A percentile compares a stretch with the other conserved stretches of the same genome.
Conservation (phyloP, 169 alveolate genomes). For the Neospora caninum region DNA sequence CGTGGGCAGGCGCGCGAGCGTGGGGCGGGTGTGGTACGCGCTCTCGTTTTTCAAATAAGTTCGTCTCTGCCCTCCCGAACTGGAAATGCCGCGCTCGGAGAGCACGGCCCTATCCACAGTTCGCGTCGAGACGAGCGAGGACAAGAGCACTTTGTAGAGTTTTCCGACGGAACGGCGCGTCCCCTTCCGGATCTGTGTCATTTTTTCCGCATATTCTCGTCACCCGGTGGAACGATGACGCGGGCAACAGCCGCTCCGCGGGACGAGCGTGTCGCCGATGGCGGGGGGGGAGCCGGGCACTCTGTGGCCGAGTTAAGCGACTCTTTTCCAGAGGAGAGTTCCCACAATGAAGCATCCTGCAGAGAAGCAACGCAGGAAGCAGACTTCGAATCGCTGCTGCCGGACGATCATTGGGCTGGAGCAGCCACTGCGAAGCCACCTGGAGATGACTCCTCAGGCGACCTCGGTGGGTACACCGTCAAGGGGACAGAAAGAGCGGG, state of each 20-base stretch:
- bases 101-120: neutral
- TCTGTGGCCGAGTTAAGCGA: neutral
- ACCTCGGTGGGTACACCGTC: neutral
- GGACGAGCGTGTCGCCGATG: slow-evolving; percentile 6
- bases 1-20: neutral
- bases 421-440: neutral
- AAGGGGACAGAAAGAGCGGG: neutral
- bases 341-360: neutral
- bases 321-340: neutral
- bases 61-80: neutral
- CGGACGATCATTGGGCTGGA: neutral
- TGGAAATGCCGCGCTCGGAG: neutral
- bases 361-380: neutral
- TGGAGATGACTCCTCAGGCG: neutral
- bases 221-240: slow-evolving; percentile 13
- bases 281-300: neutral
- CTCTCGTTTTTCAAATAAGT: neutral
- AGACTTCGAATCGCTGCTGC: neutral
- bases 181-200: neutral
- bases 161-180: neutral
- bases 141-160: neutral
- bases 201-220: neutral
- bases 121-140: neutral
- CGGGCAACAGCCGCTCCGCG: slow-evolving; percentile 31
- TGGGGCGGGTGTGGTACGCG: neutral